Percentiles rank a stretch among this genome's conserved stretches.
Conservation (phyloP, 352 stramenopile species). For the Pythium sukuiense region DNA sequence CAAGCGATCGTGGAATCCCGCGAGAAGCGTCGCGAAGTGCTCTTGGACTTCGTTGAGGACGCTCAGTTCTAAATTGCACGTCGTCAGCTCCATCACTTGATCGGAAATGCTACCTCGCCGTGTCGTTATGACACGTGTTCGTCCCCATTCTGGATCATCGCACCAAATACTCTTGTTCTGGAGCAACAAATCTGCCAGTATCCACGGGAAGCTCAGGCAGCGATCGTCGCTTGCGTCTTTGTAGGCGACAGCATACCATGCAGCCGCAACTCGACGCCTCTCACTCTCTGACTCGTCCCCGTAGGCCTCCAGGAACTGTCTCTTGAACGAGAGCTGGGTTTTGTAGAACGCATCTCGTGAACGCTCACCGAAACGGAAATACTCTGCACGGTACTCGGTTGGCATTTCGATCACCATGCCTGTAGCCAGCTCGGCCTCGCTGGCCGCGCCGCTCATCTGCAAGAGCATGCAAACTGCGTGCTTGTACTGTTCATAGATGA, state of each 20-base stretch:
- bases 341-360: slow-evolving; percentile 66
- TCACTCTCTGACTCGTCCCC: slow-evolving; percentile 23
- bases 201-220: slow-evolving; percentile 73
- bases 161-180: slow-evolving; percentile 38
- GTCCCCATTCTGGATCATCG: not conserved
- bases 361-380: slow-evolving; percentile 76
- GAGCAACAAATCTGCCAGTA: slow-evolving; percentile 56
- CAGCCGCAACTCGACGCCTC: slow-evolving; percentile 47
- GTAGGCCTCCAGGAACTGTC: slow-evolving; percentile 45
- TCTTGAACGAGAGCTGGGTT: slow-evolving; percentile 45
- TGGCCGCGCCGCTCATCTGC: slow-evolving; percentile 58
- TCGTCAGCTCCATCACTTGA: slow-evolving; percentile 2
- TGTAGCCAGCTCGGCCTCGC: slow-evolving; percentile 67
- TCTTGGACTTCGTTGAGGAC: slow-evolving; percentile 55
- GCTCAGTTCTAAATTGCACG: slow-evolving; percentile 43
- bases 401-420: slow-evolving; percentile 68
- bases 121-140: slow-evolving; percentile 28
- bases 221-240: slow-evolving; percentile 34
- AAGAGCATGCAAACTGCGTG: slow-evolving; percentile 48
- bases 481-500: slow-evolving; percentile 75
- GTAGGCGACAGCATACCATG: slow-evolving; percentile 72
- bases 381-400: slow-evolving; percentile 64
- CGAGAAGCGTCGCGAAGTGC: slow-evolving; percentile 50
- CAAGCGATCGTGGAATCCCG: slow-evolving; percentile 65
- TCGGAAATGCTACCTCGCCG: slow-evolving; percentile 11